Conservation (phyloP, 2,329 filamentous ascomycete genomes). For the Sarocladium strictum region DNA sequence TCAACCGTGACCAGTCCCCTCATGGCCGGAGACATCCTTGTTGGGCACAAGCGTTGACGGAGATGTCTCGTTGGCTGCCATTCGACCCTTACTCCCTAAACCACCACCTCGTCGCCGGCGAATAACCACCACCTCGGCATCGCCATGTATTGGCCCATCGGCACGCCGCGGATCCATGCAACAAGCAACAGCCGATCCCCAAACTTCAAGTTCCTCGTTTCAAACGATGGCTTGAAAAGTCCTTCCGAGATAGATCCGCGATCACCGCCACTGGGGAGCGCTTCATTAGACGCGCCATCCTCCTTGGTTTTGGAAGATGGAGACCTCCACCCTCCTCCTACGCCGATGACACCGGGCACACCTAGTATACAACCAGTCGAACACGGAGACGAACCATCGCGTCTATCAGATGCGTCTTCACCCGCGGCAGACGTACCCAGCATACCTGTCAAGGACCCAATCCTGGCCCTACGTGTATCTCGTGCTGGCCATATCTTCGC, state of each 20-base stretch:
- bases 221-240: slow-evolving; percentile 48
- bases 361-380: slow-evolving; percentile 56
- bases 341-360: slow-evolving; percentile 49
- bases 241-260: slow-evolving; percentile 28
- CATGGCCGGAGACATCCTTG: not conserved
- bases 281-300: slow-evolving; percentile 12
- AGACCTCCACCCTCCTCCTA: slow-evolving; percentile 30
- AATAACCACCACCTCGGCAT: slow-evolving; percentile 9
- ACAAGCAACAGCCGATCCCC: slow-evolving; percentile 60
- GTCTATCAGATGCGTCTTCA: slow-evolving; percentile 9
- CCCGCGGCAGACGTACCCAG: slow-evolving; percentile 15
- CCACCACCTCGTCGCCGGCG: not conserved
- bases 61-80: slow-evolving; percentile 5
- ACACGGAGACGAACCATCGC: slow-evolving; percentile 30
- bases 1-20: not conserved
- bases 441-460: slow-evolving; percentile 51
- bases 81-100: not conserved
- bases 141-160: slow-evolving; percentile 88
- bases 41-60: not conserved
- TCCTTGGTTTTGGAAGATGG: slow-evolving; percentile 23
- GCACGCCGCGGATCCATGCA: slow-evolving; percentile 76
- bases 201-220: slow-evolving; percentile 43
- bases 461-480: slow-evolving; percentile 71
- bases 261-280: slow-evolving; percentile 15
- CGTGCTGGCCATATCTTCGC: slow-evolving; percentile 79